Conservation (phyloP, 345 rosid genomes). For the Salix exigua region DNA sequence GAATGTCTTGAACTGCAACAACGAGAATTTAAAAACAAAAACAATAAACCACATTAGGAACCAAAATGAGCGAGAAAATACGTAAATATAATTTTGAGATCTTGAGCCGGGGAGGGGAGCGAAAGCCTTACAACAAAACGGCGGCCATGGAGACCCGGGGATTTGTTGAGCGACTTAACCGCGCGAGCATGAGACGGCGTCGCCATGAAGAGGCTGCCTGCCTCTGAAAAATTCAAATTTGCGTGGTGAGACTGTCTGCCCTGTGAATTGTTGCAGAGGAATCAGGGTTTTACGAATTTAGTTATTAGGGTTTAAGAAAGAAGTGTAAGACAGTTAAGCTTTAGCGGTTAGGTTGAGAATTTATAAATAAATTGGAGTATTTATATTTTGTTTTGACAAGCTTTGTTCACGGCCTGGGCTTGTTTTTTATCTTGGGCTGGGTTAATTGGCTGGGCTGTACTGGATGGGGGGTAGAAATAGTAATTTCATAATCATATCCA, state of each 20-base stretch:
- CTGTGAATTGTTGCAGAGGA: background rate
- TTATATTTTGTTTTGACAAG: no score
- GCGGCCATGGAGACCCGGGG: constrained; percentile 46
- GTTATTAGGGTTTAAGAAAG: no score
- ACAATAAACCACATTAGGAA: background rate
- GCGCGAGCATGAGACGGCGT: constrained; percentile 53
- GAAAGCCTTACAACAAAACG: constrained; percentile 57
- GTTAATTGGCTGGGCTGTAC: no score
- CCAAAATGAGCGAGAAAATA: background rate
- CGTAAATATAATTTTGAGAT: background rate
- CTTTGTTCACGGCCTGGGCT: no score
- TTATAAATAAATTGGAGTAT: no score
- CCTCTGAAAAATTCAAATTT: background rate
- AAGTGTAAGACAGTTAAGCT: no score
- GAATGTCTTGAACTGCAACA: constrained; percentile 66
- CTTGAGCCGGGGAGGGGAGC: background rate
- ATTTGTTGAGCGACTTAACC: constrained; percentile 80
- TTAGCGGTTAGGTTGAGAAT: no score
- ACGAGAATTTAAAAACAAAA: background rate
- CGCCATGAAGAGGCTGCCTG: constrained; percentile 14
- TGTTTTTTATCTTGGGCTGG: no score
- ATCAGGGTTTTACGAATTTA: no score
- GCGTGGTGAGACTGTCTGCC: background rate
- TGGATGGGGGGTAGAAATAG: no score
- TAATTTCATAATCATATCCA: no score